phyloP scores from a whole-genome alignment of 345 rosid species.

The Mercurialis annua region DNA sequence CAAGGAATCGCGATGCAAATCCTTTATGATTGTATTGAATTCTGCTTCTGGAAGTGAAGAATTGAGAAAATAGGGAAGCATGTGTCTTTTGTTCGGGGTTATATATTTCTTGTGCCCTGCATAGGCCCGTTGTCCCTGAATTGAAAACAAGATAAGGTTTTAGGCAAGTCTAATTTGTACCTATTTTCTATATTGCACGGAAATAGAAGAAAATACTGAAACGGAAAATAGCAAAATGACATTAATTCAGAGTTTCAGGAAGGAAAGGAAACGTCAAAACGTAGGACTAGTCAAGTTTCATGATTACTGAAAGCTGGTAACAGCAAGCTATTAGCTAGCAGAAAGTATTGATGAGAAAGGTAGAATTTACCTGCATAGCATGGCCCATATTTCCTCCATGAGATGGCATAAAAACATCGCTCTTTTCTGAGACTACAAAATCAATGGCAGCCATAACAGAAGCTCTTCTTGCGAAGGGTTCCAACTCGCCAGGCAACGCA shows the following conservation, averaged over 20 bases:
- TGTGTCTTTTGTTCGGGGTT: conserved; percentile 89
- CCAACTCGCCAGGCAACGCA: conserved; percentile 73
- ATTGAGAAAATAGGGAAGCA: conserved; percentile 79
- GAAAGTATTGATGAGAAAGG: background rate
- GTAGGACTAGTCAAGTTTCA: too few species aligned
- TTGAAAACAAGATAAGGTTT: conserved; percentile 18
- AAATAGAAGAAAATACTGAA: too few species aligned
- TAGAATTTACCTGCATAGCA: conserved; percentile 61
- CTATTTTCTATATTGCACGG: too few species aligned
- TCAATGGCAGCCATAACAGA: conserved; percentile 90
- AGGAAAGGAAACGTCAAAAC: background rate
- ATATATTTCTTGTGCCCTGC: conserved; percentile 88
- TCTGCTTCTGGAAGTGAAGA: conserved; percentile 62
- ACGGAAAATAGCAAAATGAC: too few species aligned
- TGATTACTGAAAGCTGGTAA: background rate
- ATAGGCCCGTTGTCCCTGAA: conserved; percentile 80
- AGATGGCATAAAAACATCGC: conserved; percentile 97
- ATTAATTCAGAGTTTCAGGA: too few species aligned
- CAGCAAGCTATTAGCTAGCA: too few species aligned
- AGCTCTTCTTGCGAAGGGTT: conserved; percentile 72
- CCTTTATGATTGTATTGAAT: conserved; percentile 62
- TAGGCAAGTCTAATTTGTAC: background rate
- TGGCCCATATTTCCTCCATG: conserved; percentile 99
- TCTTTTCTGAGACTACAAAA: conserved; percentile 66
- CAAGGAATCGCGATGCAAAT: conserved; percentile 66